Conservation (phyloP, 805 yeast species). For the Ogataea dorogensis region DNA sequence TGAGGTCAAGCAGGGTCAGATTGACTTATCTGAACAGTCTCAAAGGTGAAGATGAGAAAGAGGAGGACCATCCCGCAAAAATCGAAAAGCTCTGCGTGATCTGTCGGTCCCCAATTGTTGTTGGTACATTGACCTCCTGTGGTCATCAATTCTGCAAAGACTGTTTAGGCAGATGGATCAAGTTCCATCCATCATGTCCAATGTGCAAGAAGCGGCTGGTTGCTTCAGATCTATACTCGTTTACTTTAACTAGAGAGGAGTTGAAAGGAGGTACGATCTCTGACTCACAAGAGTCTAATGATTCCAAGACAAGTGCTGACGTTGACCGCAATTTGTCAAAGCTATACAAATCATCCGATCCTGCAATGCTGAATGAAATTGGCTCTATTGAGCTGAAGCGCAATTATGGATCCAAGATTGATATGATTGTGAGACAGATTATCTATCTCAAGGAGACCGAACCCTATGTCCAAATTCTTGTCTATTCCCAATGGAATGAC, state of each 20-base stretch:
- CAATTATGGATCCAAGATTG: constrained; percentile 82
- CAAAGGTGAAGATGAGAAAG: constrained; percentile 23
- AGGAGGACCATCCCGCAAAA: constrained; percentile 21
- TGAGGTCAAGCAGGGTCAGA: constrained; percentile 38
- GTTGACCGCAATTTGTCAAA: constrained; percentile 37
- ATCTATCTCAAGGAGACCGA: constrained; percentile 59
- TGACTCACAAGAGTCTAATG: constrained; percentile 11
- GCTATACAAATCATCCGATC: constrained; percentile 47
- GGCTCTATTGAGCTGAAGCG: constrained; percentile 41
- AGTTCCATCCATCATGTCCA: constrained; percentile 63
- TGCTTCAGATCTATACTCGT: constrained; percentile 59
- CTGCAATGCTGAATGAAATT: constrained; percentile 43
- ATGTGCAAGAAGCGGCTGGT: constrained; percentile 64
- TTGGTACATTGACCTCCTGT: constrained; percentile 83
- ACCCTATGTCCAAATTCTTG: constrained; percentile 69
- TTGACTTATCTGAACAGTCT: constrained; percentile 50
- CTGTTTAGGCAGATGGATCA: constrained; percentile 73
- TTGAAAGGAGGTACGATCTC: constrained; percentile 45
- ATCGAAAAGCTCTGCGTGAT: constrained; percentile 65
- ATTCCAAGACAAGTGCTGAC: constrained; percentile 3
- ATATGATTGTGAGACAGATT: constrained; percentile 73
- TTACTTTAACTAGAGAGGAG: constrained; percentile 57
- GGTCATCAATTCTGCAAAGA: constrained; percentile 89
- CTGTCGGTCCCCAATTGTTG: constrained; percentile 65
- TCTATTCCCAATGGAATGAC: constrained; percentile 88